These are phyloP conservation scores for Graphilbum ipis-grandicollis DNA, from an alignment of 2,329 filamentous ascomycete species.

Conservation along the genomic window DNA sequence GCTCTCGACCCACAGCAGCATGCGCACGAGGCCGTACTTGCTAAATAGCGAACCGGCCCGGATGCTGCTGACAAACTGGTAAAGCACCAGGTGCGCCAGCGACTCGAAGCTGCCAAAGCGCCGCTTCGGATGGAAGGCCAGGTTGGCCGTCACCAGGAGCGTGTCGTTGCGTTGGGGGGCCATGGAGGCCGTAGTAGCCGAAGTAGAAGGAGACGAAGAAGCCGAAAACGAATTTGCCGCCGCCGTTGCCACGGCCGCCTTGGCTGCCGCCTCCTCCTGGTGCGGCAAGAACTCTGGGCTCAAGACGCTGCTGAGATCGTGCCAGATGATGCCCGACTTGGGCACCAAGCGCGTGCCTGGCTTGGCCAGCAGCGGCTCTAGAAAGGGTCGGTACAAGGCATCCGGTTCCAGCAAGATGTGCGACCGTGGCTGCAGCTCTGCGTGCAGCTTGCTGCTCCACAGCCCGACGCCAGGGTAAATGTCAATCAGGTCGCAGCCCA, in stretches of 20 bases:
- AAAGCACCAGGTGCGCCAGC: slow-evolving; percentile 37
- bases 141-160: slow-evolving; percentile 55
- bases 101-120: slow-evolving; percentile 35
- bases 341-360: slow-evolving; percentile 32
- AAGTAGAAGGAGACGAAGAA: too few species aligned
- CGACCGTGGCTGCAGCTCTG: slow-evolving; percentile 56
- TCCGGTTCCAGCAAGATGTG: slow-evolving; percentile 74
- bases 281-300: slow-evolving; percentile 31
- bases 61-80: slow-evolving; percentile 44
- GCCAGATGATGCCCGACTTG: slow-evolving; percentile 41
- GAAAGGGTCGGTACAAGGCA: slow-evolving; percentile 38
- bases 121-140: slow-evolving; percentile 35
- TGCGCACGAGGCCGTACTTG: slow-evolving; percentile 59
- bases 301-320: slow-evolving; percentile 38
- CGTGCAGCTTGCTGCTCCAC: slow-evolving; percentile 62
- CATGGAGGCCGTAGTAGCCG: too few species aligned
- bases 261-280: slow-evolving; percentile 30
- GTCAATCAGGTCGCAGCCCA: slow-evolving; percentile 73
- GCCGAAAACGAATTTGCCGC: too few species aligned
- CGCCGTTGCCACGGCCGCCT: slow-evolving; percentile 9
- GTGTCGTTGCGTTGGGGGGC: slow-evolving; percentile 47
- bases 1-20: slow-evolving; percentile 55
- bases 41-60: slow-evolving; percentile 47
- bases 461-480: slow-evolving; percentile 66
- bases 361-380: slow-evolving; percentile 36